Conservation (phyloP, 352 stramenopile genomes). For the Pythium brachiatum region DNA sequence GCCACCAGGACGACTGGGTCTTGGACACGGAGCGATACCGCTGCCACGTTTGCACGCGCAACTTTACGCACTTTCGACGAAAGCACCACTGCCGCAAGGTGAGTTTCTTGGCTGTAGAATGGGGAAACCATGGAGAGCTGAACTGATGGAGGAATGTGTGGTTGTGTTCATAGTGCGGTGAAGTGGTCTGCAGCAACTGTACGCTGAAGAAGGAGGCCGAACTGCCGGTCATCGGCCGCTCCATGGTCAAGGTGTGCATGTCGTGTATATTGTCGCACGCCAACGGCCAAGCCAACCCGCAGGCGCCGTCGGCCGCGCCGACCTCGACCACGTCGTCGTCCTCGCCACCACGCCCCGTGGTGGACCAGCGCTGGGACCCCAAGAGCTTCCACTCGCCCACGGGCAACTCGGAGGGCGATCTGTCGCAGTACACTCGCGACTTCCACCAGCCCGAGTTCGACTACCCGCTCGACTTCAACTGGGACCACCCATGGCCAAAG, state of each 20-base stretch:
- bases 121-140: background rate
- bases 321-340: slow-evolving; percentile 40
- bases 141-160: background rate
- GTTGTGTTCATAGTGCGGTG: slow-evolving; percentile 55
- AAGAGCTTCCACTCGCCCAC: slow-evolving; percentile 84
- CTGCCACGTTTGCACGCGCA: slow-evolving; percentile 86
- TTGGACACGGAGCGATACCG: slow-evolving; percentile 85
- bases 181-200: slow-evolving; percentile 87
- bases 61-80: slow-evolving; percentile 87
- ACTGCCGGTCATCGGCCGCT: slow-evolving; percentile 80
- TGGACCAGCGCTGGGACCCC: slow-evolving; percentile 62
- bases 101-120: slow-evolving; percentile 1
- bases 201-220: slow-evolving; percentile 86
- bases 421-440: slow-evolving; percentile 73
- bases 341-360: slow-evolving; percentile 34
- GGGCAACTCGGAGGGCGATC: slow-evolving; percentile 71
- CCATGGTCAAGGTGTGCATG: slow-evolving; percentile 86
- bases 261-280: slow-evolving; percentile 87
- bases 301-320: slow-evolving; percentile 37
- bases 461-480: slow-evolving; percentile 87
- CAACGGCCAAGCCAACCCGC: slow-evolving; percentile 72
- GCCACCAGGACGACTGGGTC: slow-evolving; percentile 88
- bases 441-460: slow-evolving; percentile 82
- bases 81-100: slow-evolving; percentile 90
- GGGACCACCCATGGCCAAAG: slow-evolving; percentile 87